Evolutionary conservation across 1,284 basidiomycete species (phyloP), one percentile per base, ranked within the genome.

Genomic region (Cerioporus squamosus): DNA sequence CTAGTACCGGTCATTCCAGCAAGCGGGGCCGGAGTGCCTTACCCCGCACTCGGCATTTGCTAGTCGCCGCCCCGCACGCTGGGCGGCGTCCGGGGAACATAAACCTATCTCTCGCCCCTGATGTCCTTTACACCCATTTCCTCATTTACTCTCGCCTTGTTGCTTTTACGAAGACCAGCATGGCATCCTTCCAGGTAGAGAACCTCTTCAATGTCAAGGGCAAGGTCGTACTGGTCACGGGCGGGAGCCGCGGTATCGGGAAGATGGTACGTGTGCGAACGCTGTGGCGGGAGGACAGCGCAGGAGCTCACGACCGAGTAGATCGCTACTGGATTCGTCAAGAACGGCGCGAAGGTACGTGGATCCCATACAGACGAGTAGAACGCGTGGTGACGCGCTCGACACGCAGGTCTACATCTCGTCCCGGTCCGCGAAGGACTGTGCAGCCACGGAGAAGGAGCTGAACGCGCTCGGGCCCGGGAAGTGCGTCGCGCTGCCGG

Each of bases 241-340:
- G 88, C n/a, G 88, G 88, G n/a, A 87, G 84, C 43, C 76, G 85
- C 55, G 87, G 87, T 24, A 82, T 89, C 45, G 86, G 87, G 24
- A 88, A 86, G 75, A 87, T 87, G 86, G 86, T 85, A 52, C 59
- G 81, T 72, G 22, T 18, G 36, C 36, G 12, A 43, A n/a, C n/a
- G n/a, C 40, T 7, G 40, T 43, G 18, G 40, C 40, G 40, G n/a
- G 18, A 29, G 10, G 40, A 36, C 40, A 20, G 40, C 8, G 49
- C 36, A 48, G 48, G 20, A 7, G 18, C 18, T 17, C 15, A 38
- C 22, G 38, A 17, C 3, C 24, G 10, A 33, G 15, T 54, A 90
- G 88, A 89, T 91, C 61, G 83, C 88, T 1, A 78, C 83, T 5
- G 87, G 85, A 10, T 90, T 83, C 67, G 81, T 90, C 31, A 78